A percentile compares a stretch with the other conserved stretches of the same genome.
Evolutionary conservation across 352 stramenopile genomes (phyloP).

Genomic region (Phytophthora constricta): DNA sequence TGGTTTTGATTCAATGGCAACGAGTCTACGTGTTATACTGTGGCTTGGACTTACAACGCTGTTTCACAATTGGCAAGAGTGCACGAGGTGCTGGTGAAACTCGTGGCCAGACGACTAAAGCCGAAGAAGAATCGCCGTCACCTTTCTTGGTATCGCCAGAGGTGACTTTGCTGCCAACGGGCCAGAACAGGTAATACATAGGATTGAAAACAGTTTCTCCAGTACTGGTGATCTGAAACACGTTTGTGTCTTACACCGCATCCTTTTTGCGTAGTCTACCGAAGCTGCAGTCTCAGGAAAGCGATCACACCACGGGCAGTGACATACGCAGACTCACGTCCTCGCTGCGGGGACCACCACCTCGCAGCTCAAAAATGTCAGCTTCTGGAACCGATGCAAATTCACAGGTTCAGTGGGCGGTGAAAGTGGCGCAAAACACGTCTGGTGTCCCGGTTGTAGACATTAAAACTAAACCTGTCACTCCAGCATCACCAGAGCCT

Average conservation of each 20-base stretch:
- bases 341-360: background rate
- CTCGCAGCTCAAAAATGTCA: background rate
- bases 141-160: background rate
- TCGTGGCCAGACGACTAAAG: background rate
- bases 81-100: constrained; percentile 31
- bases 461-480: background rate
- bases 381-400: constrained; percentile 9
- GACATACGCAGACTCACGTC: background rate
- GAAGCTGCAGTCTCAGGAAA: constrained; percentile 12
- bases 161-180: background rate
- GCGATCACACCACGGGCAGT: background rate
- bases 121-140: background rate
- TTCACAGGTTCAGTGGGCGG: constrained; percentile 49
- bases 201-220: background rate
- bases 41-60: background rate
- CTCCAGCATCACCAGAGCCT: background rate
- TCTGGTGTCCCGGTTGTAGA: background rate
- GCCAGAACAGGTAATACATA: constrained; percentile 13
- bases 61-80: constrained; percentile 23
- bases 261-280: constrained; percentile 14
- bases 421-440: constrained; percentile 25
- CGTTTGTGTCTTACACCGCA: background rate
- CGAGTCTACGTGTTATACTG: no score
- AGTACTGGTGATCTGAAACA: no score
- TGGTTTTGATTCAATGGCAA: background rate